phyloP scores from a whole-genome alignment of 1,284 basidiomycete species.

The Phellinidium pouzarii region DNA sequence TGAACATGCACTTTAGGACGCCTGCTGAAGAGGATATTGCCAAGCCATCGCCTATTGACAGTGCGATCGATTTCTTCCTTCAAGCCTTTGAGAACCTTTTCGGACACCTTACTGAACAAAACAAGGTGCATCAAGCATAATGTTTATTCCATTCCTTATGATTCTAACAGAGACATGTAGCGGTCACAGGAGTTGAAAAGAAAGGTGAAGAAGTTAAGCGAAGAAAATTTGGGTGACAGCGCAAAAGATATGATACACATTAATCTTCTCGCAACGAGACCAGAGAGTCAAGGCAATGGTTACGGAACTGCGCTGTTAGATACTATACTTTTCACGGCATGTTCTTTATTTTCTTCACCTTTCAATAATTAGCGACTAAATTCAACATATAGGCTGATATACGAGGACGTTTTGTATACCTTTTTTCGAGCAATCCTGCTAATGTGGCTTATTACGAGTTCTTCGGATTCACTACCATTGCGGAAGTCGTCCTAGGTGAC shows the following conservation, averaged over 20 bases:
- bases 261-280: constrained; percentile 16
- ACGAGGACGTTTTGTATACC: constrained; percentile 18
- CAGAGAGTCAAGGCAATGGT: constrained; percentile 18
- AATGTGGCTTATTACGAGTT: constrained; percentile 23
- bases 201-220: not conserved
- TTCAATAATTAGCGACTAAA: not conserved
- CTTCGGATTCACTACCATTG: constrained; percentile 19
- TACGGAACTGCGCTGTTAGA: constrained; percentile 18
- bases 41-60: constrained; percentile 6
- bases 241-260: constrained; percentile 14
- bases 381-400: constrained; percentile 19
- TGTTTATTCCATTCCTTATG: not conserved
- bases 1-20: not conserved
- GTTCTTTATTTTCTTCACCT: not conserved
- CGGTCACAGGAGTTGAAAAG: not conserved
- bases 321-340: constrained; percentile 9
- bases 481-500: constrained; percentile 18
- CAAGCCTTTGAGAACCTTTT: not conserved
- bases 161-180: not conserved
- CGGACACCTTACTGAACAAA: not conserved
- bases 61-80: constrained; percentile 1
- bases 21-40: constrained; percentile 5
- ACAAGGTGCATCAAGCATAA: constrained; percentile 6
- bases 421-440: constrained; percentile 20
- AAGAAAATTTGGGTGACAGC: constrained; percentile 11